These are phyloP conservation scores for Alectoria sarmentosa DNA, from an alignment of 495 filamentous ascomycete genomes.

Conservation along the genomic window DNA sequence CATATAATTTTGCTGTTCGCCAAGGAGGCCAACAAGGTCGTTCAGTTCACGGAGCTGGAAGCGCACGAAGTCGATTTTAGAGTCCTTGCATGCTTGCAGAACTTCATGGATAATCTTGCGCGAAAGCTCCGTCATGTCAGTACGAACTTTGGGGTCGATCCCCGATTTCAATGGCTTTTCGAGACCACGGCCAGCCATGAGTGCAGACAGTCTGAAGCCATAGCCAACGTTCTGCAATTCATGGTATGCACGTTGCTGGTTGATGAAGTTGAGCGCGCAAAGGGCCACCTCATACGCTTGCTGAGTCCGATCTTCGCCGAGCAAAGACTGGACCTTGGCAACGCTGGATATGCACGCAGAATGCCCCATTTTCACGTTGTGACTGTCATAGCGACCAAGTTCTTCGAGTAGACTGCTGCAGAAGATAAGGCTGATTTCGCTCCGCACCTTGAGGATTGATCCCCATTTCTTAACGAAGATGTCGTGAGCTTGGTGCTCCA, in stretches of 20 bases:
- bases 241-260: conserved; percentile 47
- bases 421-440: conserved; percentile 42
- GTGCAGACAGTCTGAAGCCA: conserved; percentile 49
- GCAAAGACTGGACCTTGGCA: conserved; percentile 36
- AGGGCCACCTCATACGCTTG: conserved; percentile 47
- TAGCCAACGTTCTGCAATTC: conserved; percentile 40
- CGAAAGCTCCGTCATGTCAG: conserved; percentile 47
- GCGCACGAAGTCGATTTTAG: conserved; percentile 46
- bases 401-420: conserved; percentile 45
- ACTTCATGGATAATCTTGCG: conserved; percentile 46
- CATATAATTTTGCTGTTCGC: conserved; percentile 51
- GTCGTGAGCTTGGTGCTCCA: conserved; percentile 47
- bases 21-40: conserved; percentile 49
- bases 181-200: conserved; percentile 43
- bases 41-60: conserved; percentile 46
- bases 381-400: conserved; percentile 34
- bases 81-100: conserved; percentile 41
- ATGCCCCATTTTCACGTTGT: conserved; percentile 36
- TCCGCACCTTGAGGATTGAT: conserved; percentile 31
- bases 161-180: conserved; percentile 34
- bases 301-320: conserved; percentile 39
- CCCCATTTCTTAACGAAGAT: conserved; percentile 50
- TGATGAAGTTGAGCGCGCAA: conserved; percentile 49
- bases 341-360: conserved; percentile 33
- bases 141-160: conserved; percentile 36